Evolutionary conservation across 192 early-diverging fungal genomes (phyloP).

Genomic region (Glomus cerebriforme): DNA sequence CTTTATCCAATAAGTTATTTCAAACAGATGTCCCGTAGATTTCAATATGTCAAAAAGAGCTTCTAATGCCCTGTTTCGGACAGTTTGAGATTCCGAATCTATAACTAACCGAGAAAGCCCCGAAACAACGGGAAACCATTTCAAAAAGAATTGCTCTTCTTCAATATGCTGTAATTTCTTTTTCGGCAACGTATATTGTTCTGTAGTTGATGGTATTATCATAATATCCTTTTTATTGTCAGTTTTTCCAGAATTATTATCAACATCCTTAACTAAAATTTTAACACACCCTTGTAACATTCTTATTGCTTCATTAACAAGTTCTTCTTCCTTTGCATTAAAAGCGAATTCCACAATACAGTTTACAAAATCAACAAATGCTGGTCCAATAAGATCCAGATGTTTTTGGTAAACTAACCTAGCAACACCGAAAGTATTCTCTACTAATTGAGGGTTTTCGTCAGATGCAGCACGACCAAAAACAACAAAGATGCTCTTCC

Average conservation of each 20-base stretch:
- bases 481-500: slow-evolving; percentile 70
- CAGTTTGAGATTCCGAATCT: slow-evolving; percentile 43
- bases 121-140: slow-evolving; percentile 53
- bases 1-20: slow-evolving; percentile 79
- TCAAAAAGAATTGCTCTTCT: slow-evolving; percentile 51
- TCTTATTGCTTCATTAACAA: slow-evolving; percentile 61
- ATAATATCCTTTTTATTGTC: slow-evolving; percentile 37
- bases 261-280: slow-evolving; percentile 39
- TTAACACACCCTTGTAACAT: slow-evolving; percentile 47
- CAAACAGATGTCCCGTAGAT: slow-evolving; percentile 74
- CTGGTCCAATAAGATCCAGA: slow-evolving; percentile 48
- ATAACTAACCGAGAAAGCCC: slow-evolving; percentile 49
- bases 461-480: slow-evolving; percentile 71
- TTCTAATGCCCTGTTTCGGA: slow-evolving; percentile 65
- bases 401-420: slow-evolving; percentile 50
- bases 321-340: slow-evolving; percentile 45
- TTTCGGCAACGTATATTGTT: slow-evolving; percentile 43
- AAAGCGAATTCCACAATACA: slow-evolving; percentile 53
- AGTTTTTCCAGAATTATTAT: slow-evolving; percentile 30
- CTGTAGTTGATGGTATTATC: slow-evolving; percentile 64
- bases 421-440: slow-evolving; percentile 45
- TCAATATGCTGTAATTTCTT: slow-evolving; percentile 37
- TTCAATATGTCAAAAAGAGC: slow-evolving; percentile 85
- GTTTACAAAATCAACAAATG: slow-evolving; percentile 52
- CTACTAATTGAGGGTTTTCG: slow-evolving; percentile 49